Evolutionary conservation across 202 grass and related monocot genomes (phyloP), one percentile per base, ranked within the genome.

Genomic region (Schoenoplectus triqueter): DNA sequence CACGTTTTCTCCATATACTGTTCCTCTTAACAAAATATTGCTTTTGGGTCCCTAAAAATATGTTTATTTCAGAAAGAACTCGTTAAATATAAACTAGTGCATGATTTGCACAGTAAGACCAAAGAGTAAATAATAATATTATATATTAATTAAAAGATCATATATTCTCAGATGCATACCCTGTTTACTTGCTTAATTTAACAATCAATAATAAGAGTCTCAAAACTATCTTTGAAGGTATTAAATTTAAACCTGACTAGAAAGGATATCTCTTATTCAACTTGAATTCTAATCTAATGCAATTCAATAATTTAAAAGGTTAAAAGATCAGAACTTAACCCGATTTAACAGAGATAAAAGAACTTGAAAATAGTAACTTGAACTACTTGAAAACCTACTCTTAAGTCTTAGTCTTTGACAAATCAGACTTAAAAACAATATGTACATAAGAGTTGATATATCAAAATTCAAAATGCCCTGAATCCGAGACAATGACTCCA

Each of bases 1-100:
- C 75, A 86, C 85, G 85, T 80, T 80, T 69, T 69, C 65, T 60
- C 61, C 74, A 73, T 64, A 69, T 64, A 69, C 49, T 81, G 64
- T 60, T 59, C 48, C 22, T 69, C 68, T 46, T 85, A 51, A 21
- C 41, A 22, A 72, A 63, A 39, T 64, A 62, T 77, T 86, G 17
- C 81, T 42, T 42, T 57, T 71, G 7, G 51, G 81, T 41, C 81
- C 81, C 45, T 45, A 47, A 68, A 31, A 39, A 78, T 79, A 14
- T 67, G 31, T 40, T 73, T 77, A 40, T 40, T 77, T 75, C 8
- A 5, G 31, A 73, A 39, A 13, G 2, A 57, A 40, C 2, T 77
- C 10, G 40, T 57, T 57, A 39, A 31, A 39, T n/a, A 74, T 31
- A 51, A 21, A 51, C 7, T 73, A 10, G 18, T 21, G 31, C 31